A percentile compares a stretch with the other conserved stretches of the same genome.
Conservation (phyloP, 441 rosid species). For the Capsella rubella region DNA sequence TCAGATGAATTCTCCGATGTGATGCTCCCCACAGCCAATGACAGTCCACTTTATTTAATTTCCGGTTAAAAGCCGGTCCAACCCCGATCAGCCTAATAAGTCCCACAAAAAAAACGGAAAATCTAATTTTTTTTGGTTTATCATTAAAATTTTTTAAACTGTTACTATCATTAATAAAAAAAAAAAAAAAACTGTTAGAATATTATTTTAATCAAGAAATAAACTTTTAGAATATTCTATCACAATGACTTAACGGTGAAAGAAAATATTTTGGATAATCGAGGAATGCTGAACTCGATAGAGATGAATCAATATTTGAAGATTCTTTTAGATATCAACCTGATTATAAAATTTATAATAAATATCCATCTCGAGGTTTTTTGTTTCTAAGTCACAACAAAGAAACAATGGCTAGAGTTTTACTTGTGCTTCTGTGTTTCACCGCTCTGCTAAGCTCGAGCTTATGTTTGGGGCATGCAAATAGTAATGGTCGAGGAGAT, state of each 20-base stretch:
- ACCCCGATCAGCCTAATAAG: background rate
- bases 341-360: background rate
- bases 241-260: background rate
- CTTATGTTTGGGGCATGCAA: slow-evolving; percentile 2
- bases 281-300: background rate
- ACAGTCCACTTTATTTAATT: background rate
- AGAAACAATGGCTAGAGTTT: slow-evolving; percentile 11
- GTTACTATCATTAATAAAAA: background rate
- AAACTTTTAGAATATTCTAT: slow-evolving; percentile 4
- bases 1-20: too few relatives aligned
- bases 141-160: background rate
- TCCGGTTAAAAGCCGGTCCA: background rate
- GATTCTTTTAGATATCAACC: background rate
- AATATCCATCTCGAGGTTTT: background rate
- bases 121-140: background rate
- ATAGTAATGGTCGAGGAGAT: slow-evolving; percentile 30
- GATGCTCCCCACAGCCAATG: background rate
- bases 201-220: background rate
- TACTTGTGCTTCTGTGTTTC: slow-evolving; percentile 21
- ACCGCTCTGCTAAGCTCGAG: slow-evolving; percentile 8
- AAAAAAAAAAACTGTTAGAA: background rate
- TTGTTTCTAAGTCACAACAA: background rate
- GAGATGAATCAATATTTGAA: slow-evolving; percentile 8
- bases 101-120: background rate
- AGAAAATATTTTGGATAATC: background rate